Evolutionary conservation across 805 yeast species (phyloP).

Genomic region (Ascoidea asiatica): DNA sequence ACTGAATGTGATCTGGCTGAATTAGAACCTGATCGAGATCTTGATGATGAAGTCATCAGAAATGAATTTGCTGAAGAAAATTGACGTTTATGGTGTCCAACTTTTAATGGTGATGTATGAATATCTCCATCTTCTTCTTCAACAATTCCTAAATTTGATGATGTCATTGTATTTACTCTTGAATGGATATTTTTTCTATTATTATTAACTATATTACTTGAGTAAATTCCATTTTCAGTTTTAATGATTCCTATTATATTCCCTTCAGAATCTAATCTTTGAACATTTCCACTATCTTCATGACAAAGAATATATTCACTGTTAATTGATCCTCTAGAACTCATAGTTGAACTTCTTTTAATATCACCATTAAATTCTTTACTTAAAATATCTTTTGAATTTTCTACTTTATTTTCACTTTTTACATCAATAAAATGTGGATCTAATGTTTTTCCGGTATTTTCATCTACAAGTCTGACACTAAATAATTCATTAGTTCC

Average conservation of each 20-base stretch:
- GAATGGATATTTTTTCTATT: too few species aligned
- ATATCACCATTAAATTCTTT: neutral
- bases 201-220: too few species aligned
- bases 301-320: neutral
- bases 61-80: neutral
- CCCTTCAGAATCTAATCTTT: slow-evolving; percentile 8
- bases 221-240: neutral
- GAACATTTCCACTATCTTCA: slow-evolving; percentile 9
- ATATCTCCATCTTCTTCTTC: neutral
- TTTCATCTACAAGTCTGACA: slow-evolving; percentile 61
- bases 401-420: neutral
- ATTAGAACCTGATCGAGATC: neutral
- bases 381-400: neutral
- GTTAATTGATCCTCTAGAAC: neutral
- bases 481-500: slow-evolving; percentile 75
- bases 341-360: neutral
- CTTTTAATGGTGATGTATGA: neutral
- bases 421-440: neutral
- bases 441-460: slow-evolving; percentile 18
- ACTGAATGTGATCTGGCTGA: neutral
- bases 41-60: neutral
- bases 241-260: neutral
- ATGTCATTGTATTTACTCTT: neutral
- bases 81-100: neutral
- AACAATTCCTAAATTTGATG: neutral